These are phyloP conservation scores for Murraya paniculata DNA, from an alignment of 345 rosid genomes.

Conservation along the genomic window DNA sequence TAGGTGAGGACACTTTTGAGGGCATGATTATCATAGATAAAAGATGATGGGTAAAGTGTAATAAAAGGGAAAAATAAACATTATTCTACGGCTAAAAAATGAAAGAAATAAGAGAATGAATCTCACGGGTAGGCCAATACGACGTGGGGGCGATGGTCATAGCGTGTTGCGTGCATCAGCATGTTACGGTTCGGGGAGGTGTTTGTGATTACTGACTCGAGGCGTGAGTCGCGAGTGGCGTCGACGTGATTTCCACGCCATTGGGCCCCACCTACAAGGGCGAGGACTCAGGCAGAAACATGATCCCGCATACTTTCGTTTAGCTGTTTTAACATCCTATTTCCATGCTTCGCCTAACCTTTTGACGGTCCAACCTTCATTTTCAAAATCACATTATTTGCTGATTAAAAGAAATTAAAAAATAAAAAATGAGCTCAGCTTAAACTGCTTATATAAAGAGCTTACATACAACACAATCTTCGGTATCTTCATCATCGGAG, in stretches of 20 bases:
- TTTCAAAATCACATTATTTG: not conserved
- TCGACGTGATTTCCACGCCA: constrained; percentile 10
- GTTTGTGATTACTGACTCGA: not conserved
- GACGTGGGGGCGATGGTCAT: no score
- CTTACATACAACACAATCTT: not conserved
- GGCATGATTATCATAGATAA: no score
- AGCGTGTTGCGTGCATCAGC: no score
- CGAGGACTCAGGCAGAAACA: not conserved
- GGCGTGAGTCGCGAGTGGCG: constrained; percentile 20
- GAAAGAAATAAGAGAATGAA: no score
- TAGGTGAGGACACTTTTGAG: no score
- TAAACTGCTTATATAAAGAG: not conserved
- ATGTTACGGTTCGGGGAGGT: no score
- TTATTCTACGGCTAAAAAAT: no score
- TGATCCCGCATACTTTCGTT: not conserved
- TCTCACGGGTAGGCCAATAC: no score
- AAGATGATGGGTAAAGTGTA: no score
- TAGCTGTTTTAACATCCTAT: not conserved
- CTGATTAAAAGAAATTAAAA: not conserved
- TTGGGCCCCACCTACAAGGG: not conserved
- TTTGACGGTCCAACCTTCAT: not conserved
- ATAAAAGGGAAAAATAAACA: no score
- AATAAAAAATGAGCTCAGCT: not conserved
- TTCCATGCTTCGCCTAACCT: not conserved
- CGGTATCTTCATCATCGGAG: not conserved